A percentile compares a stretch with the other conserved stretches of the same genome.
Evolutionary conservation across 1,284 basidiomycete genomes (phyloP).

Genomic region (Boletellus dicymbophilus): DNA sequence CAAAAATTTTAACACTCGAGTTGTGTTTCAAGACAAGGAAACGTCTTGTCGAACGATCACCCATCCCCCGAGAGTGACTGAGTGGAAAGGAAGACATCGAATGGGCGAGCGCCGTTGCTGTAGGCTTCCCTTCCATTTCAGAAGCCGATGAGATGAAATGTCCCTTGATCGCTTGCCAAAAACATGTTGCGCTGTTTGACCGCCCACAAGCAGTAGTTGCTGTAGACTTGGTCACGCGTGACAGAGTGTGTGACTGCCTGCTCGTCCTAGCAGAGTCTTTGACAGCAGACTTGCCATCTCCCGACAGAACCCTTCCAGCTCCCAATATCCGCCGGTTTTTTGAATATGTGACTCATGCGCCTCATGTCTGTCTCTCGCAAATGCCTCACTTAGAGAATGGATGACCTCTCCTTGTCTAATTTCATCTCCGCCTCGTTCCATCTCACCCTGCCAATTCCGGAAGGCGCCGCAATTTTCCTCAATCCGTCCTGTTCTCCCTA

Average conservation of each 20-base stretch:
- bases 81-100: slow-evolving; percentile 21
- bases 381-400: slow-evolving; percentile 24
- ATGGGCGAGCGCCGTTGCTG: not conserved
- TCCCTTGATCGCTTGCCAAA: slow-evolving; percentile 35
- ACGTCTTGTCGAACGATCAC: not conserved
- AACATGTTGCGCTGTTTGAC: slow-evolving; percentile 27
- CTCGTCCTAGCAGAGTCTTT: too few species aligned
- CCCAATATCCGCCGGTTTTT: slow-evolving; percentile 16
- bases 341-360: slow-evolving; percentile 2
- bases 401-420: slow-evolving; percentile 5
- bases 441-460: slow-evolving; percentile 20
- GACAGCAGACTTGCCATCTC: too few species aligned
- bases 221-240: slow-evolving; percentile 15
- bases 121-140: slow-evolving; percentile 33
- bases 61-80: slow-evolving; percentile 10
- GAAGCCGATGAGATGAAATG: slow-evolving; percentile 28
- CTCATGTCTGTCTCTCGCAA: slow-evolving; percentile 19
- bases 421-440: slow-evolving; percentile 33
- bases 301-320: not conserved
- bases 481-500: slow-evolving; percentile 31
- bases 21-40: not conserved
- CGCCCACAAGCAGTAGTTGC: too few species aligned
- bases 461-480: slow-evolving; percentile 18
- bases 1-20: not conserved
- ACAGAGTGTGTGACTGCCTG: too few species aligned